A percentile compares a stretch with the other conserved stretches of the same genome.
Conservation (phyloP, 441 rosid species). For the Populus tomentosa region DNA sequence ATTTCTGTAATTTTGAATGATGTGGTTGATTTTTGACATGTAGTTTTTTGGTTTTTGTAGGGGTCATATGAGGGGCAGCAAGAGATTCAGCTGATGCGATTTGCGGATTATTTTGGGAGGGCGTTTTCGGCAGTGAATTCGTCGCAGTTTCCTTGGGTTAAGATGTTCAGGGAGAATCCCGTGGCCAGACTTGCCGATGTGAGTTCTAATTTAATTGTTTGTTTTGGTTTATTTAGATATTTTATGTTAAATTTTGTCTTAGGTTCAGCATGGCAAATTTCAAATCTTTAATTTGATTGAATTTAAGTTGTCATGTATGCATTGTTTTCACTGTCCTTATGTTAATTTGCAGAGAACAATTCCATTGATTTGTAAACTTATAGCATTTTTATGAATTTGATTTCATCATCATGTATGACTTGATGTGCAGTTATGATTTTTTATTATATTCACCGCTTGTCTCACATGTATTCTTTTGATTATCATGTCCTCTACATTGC, state of each 20-base stretch:
- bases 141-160: constrained; percentile 85
- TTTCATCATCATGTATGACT: neutral
- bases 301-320: neutral
- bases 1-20: neutral
- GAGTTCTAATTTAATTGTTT: constrained; percentile 18
- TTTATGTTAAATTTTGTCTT: neutral
- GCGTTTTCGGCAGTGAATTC: constrained; percentile 62
- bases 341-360: neutral
- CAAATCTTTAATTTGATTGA: neutral
- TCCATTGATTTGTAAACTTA: neutral
- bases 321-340: neutral
- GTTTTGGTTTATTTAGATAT: neutral
- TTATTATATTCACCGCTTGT: neutral
- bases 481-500: neutral
- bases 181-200: constrained; percentile 72
- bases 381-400: neutral
- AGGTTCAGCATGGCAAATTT: neutral
- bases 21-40: neutral
- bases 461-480: neutral
- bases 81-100: constrained; percentile 84
- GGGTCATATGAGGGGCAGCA: constrained; percentile 65
- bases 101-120: constrained; percentile 81
- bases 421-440: neutral
- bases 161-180: constrained; percentile 67
- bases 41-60: constrained; percentile 24